These are phyloP conservation scores for Didymella glomerata DNA, from an alignment of 2,329 filamentous ascomycete genomes.

Conservation along the genomic window DNA sequence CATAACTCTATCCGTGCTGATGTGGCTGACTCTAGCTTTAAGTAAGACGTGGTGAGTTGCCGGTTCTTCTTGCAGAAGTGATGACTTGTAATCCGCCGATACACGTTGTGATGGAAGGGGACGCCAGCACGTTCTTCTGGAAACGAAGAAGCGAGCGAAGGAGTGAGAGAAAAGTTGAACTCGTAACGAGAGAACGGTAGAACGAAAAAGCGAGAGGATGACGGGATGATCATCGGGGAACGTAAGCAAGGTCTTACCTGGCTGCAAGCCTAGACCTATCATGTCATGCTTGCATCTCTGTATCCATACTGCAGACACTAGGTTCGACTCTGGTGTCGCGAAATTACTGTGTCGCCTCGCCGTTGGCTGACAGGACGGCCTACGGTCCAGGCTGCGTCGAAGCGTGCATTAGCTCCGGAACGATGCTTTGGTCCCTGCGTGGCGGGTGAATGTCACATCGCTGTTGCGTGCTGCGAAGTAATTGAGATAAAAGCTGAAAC, in stretches of 20 bases:
- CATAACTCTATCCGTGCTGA: not conserved
- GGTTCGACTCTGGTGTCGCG: not conserved
- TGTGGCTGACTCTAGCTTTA: not conserved
- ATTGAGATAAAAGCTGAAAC: too few relatives aligned
- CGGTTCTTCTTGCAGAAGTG: not conserved
- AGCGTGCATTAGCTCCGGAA: slow-evolving; percentile 8
- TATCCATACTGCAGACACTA: slow-evolving; percentile 1
- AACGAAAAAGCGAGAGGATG: not conserved
- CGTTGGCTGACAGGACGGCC: slow-evolving; percentile 6
- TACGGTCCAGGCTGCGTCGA: slow-evolving; percentile 1
- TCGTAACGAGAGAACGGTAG: not conserved
- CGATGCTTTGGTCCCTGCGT: not conserved
- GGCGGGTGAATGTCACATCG: slow-evolving; percentile 2
- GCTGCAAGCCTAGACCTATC: not conserved
- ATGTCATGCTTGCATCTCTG: slow-evolving; percentile 3
- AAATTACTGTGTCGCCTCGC: not conserved
- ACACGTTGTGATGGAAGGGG: not conserved
- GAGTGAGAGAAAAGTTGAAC: not conserved
- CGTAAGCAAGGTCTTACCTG: not conserved
- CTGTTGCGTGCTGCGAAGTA: not conserved
- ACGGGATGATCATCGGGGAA: not conserved
- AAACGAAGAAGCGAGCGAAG: not conserved
- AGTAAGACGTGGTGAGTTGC: not conserved
- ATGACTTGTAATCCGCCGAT: not conserved
- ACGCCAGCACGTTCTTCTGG: not conserved